Base-by-base conservation (phyloP, 148 eudicot genomes). In the Dianthus caryophyllus region DNA sequence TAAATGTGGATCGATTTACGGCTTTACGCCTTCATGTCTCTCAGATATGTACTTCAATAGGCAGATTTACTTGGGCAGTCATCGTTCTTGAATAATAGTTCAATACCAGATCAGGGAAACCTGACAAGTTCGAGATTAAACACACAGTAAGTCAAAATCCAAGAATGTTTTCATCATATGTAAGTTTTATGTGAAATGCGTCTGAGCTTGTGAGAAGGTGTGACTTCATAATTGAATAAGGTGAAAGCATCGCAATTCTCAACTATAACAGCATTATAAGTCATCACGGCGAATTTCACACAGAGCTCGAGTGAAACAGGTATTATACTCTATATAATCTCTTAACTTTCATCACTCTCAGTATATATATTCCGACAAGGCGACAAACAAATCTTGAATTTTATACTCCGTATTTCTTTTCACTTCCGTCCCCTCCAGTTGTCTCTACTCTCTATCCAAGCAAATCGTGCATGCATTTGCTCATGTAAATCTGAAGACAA, bases 101-200 rank as follows among this genome's bases (percentile, higher is more conserved):
- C 10, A 14, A 62, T 17, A 21, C 72, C 65, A 48, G 33, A 68
- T 56, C 59, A 69, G 78, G 70, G 51, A 22, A 48, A 25, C 60
- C 66, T 58, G 46, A 56, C 15, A 22, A 31, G 27, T 33, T 11
- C 25, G 29, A 30, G 22, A 18, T 27, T 21, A 18, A 7, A 29
- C 5, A 22, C 12, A 54, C 6, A 29, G 4, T 22, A 61, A 12
- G 31, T 36, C 9, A 30, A 1, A 4, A 0, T 5, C 18, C n/a
- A 61, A 49, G 22, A 13, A 57, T 27, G 60, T 22, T 39, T 26
- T 54, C 38, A 33, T 33, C 38, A 33, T 33, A 33, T 33, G 38
- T 33, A 8, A 53, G 24, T 21, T 53, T 53, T 22, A 14, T 12
- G 15, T 8, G 57, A 24, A 22, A 53, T 25, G 30, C 0, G 46